Conservation (phyloP, 139 green algal species). For the Micromonas pusilla region DNA sequence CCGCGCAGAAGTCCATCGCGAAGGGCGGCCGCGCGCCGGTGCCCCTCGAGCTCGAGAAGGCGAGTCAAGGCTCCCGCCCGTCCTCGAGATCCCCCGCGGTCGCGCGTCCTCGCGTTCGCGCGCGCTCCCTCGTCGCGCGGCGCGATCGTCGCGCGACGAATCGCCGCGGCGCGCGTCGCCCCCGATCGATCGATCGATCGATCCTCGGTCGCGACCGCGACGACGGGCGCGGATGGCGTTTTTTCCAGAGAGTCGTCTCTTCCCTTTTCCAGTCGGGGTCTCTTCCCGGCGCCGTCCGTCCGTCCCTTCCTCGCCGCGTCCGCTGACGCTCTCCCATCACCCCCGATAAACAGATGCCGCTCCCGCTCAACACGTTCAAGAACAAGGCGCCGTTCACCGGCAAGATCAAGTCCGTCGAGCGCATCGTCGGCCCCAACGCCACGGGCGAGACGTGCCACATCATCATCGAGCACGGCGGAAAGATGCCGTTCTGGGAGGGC, state of each 20-base stretch:
- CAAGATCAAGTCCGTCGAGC: slow-evolving; percentile 82
- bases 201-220: too few relatives aligned
- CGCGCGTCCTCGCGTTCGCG: not conserved
- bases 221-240: too few relatives aligned
- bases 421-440: slow-evolving; percentile 91
- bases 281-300: not conserved
- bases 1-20: slow-evolving; percentile 9
- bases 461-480: slow-evolving; percentile 85
- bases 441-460: slow-evolving; percentile 96
- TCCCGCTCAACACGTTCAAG: slow-evolving; percentile 46
- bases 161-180: too few relatives aligned
- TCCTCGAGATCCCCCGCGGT: not conserved
- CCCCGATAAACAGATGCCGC: slow-evolving; percentile 30
- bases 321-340: not conserved
- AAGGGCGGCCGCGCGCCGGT: slow-evolving; percentile 40
- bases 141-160: too few relatives aligned
- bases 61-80: too few relatives aligned
- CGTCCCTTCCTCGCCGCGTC: too few relatives aligned
- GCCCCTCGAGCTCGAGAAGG: slow-evolving; percentile 31
- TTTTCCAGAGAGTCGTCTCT: not conserved
- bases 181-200: too few relatives aligned
- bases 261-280: not conserved
- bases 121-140: too few relatives aligned
- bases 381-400: slow-evolving; percentile 84
- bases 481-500: slow-evolving; percentile 97